Base-by-base conservation (phyloP, 768 basidiomycete species). In the Boletus subparvulus region DNA sequence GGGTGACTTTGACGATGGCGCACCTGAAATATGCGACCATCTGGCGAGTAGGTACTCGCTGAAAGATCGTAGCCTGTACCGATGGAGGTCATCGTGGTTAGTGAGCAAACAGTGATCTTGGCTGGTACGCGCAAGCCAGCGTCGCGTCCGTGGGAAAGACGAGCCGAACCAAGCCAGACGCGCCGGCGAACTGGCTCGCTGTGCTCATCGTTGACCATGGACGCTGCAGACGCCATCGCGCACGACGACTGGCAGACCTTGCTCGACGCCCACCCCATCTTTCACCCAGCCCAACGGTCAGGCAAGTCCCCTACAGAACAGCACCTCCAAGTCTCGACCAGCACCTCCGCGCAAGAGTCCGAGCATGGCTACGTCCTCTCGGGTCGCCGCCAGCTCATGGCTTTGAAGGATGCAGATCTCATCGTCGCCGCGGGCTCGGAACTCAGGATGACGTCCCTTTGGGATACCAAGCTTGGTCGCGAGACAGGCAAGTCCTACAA, bases 11-110 rank as follows among this genome's bases (percentile, higher is more conserved):
- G 42, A 50, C 30, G 47, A 54, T 36, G 9, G n/a, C 63, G n/a
- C 48, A 93, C 95, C 84, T 99, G 97, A 71, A 99, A 99, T 70
- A 99, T 94, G 62, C 97, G 87, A 30, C 97, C 97, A 76, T 99
- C 96, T 59, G 96, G 96, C 24, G 92, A 94, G 78, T 94, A 94
- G 47, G 92, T 95, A 68, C 88, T 91, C 48, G 92, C 88, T 54
- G 92, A 94, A 58, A 95, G 87, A 81, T 98, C 97, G 79, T 98
- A 98, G 56, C 97, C 97, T 67, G 97, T 98, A 59, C 97, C 96
- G 71, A 98, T 98, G 44, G 96, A 98, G 58, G 95, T 96, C 96
- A 98, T 97, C 55, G 61, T 68, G 47, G 59, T 55, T 12, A 16
- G 21, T 48, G 60, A 43, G 48, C 55, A 52, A 58, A 55, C 17